A percentile compares a stretch with the other conserved stretches of the same genome.
Conservation (phyloP, 768 basidiomycete species). For the Chalciporus chontae region DNA sequence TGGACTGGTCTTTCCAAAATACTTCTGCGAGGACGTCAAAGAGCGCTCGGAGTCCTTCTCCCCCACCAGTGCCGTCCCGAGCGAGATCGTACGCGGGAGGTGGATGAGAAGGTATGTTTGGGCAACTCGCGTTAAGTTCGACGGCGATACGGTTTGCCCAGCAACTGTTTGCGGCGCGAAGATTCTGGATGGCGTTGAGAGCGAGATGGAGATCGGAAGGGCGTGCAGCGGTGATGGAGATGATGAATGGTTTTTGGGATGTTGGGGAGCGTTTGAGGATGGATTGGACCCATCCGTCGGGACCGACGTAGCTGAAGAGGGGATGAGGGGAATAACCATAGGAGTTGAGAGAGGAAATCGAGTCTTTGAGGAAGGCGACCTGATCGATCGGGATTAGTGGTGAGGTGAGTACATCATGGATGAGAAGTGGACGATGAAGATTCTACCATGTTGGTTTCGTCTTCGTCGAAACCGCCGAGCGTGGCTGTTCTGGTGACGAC, state of each 20-base stretch:
- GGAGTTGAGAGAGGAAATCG: conserved; percentile 69
- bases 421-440: neutral
- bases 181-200: conserved; percentile 55
- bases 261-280: conserved; percentile 35
- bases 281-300: conserved; percentile 47
- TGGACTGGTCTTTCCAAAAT: conserved; percentile 45
- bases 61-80: neutral
- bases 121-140: conserved; percentile 84
- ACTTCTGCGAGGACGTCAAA: conserved; percentile 52
- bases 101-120: conserved; percentile 62
- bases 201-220: conserved; percentile 49
- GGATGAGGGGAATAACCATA: conserved; percentile 87
- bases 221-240: conserved; percentile 71
- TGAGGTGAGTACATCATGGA: neutral
- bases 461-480: conserved; percentile 65
- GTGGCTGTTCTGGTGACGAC: conserved; percentile 81
- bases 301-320: conserved; percentile 54
- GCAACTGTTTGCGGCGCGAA: conserved; percentile 40
- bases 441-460: conserved; percentile 54
- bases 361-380: conserved; percentile 56
- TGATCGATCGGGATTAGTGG: conserved; percentile 27
- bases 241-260: conserved; percentile 63
- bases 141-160: conserved; percentile 52
- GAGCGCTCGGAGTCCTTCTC: conserved; percentile 40
- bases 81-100: conserved; percentile 64